Percentiles rank a stretch among this genome's conserved stretches.
phyloP scores from a whole-genome alignment of 768 basidiomycete genomes.

The Favolaschia claudopus region DNA sequence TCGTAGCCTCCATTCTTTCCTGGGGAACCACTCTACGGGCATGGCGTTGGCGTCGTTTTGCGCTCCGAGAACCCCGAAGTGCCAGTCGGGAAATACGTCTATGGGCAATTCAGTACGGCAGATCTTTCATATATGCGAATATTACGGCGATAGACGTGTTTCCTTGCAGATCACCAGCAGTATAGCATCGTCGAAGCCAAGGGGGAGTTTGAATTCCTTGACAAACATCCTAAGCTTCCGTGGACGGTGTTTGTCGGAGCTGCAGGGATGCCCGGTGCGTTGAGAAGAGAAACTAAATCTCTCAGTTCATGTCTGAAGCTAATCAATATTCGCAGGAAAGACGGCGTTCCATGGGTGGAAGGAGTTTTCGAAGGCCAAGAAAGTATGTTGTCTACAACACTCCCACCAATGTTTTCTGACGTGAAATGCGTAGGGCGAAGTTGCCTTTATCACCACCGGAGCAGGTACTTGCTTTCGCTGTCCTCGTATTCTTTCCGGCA shows the following conservation, averaged over 20 bases:
- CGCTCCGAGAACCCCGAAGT: conserved; percentile 46
- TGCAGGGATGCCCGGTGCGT: conserved; percentile 61
- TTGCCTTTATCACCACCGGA: conserved; percentile 1
- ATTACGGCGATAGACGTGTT: not conserved
- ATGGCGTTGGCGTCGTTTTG: conserved; percentile 53
- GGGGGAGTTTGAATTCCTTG: not conserved
- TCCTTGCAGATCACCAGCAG: conserved; percentile 7
- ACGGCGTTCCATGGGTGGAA: conserved; percentile 36
- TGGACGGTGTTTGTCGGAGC: conserved; percentile 51
- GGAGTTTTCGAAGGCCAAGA: conserved; percentile 26
- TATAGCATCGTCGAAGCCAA: not conserved
- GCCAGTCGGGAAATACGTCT: conserved; percentile 50
- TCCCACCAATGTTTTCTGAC: not conserved
- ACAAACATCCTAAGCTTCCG: conserved; percentile 3
- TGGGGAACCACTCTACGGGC: conserved; percentile 38
- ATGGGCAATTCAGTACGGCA: conserved; percentile 40
- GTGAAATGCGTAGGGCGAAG: conserved; percentile 2
- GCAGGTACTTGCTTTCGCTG: not conserved
- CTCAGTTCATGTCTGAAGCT: too few species aligned
- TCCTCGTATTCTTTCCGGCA: not conserved
- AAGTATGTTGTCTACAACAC: not conserved
- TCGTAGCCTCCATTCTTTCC: not conserved
- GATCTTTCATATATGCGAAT: not conserved
- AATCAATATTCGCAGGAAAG: conserved; percentile 26
- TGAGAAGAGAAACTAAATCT: not conserved